Evolutionary conservation across 768 basidiomycete species (phyloP).

Genomic region (Leccinum imitatum): DNA sequence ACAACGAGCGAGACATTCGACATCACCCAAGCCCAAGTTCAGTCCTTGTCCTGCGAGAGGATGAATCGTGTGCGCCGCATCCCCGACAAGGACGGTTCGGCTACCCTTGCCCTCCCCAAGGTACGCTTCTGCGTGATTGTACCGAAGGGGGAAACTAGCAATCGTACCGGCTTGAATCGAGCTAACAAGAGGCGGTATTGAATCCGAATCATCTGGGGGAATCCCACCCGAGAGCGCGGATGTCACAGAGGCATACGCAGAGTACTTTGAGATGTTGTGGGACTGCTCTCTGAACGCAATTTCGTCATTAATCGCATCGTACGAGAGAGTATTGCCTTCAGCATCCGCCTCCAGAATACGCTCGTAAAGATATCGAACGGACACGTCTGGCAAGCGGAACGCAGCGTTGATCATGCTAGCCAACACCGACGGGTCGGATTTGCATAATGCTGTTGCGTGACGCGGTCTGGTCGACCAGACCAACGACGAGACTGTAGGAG

Average conservation of each 20-base stretch:
- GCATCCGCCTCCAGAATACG: constrained; percentile 56
- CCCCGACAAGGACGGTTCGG: constrained; percentile 88
- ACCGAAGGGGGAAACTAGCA: constrained; percentile 88
- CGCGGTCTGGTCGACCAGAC: constrained; percentile 91
- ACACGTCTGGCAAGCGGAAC: constrained; percentile 78
- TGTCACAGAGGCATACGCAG: constrained; percentile 57
- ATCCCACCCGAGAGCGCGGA: constrained; percentile 43
- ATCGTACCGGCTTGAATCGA: constrained; percentile 68
- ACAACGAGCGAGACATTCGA: constrained; percentile 64
- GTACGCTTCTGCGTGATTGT: constrained; percentile 85
- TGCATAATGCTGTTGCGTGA: constrained; percentile 70
- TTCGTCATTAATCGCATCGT: constrained; percentile 54
- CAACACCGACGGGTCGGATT: constrained; percentile 62
- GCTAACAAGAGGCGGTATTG: constrained; percentile 72
- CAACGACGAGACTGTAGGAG: constrained; percentile 73
- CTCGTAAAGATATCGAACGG: constrained; percentile 64
- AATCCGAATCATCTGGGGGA: constrained; percentile 58
- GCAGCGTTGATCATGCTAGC: constrained; percentile 84
- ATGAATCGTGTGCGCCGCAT: constrained; percentile 94
- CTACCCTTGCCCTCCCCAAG: constrained; percentile 65
- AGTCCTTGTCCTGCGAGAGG: constrained; percentile 96
- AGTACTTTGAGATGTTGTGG: constrained; percentile 62
- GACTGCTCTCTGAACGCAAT: constrained; percentile 72
- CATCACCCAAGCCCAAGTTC: constrained; percentile 91
- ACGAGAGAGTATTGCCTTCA: constrained; percentile 45